Percentiles rank a stretch among this genome's conserved stretches.
These are phyloP conservation scores for Lithospermum erythrorhizon DNA, from an alignment of 257 asterid genomes.

Conservation along the genomic window DNA sequence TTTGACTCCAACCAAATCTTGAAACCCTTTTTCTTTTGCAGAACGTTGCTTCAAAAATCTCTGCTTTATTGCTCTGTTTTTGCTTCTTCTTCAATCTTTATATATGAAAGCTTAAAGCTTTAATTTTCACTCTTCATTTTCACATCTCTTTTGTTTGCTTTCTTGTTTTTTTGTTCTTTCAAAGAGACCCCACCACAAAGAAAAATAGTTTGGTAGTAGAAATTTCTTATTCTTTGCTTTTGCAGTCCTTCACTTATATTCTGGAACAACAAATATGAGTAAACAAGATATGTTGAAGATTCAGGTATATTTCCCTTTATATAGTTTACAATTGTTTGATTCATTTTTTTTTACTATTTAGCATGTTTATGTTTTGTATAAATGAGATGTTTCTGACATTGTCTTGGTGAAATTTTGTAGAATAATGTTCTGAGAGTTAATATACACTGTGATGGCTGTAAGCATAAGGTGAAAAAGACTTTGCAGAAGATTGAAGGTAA, in stretches of 20 bases:
- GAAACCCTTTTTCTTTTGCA: background rate
- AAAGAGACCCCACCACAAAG: background rate
- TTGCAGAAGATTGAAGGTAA: constrained; percentile 6
- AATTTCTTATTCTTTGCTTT: background rate
- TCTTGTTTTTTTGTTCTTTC: background rate
- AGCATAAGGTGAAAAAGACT: constrained; percentile 7
- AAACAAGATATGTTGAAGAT: constrained; percentile 4
- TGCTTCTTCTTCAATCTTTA: background rate
- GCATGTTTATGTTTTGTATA: background rate
- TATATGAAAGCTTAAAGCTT: background rate
- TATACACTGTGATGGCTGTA: constrained; percentile 8
- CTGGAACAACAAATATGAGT: background rate
- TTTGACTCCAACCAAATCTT: background rate
- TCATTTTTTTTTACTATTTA: no score
- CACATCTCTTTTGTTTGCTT: background rate
- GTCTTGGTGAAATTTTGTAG: background rate
- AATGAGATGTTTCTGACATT: background rate
- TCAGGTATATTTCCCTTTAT: background rate
- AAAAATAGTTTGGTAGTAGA: no score
- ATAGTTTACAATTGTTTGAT: no score
- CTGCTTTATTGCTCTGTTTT: background rate
- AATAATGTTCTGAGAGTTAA: constrained; percentile 5
- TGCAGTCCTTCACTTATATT: no score
- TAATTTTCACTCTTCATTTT: background rate
- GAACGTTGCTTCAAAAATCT: background rate